Evolutionary conservation across 306 rosid genomes (phyloP), one percentile per base, ranked within the genome.

Genomic region (Castanopsis chinensis): DNA sequence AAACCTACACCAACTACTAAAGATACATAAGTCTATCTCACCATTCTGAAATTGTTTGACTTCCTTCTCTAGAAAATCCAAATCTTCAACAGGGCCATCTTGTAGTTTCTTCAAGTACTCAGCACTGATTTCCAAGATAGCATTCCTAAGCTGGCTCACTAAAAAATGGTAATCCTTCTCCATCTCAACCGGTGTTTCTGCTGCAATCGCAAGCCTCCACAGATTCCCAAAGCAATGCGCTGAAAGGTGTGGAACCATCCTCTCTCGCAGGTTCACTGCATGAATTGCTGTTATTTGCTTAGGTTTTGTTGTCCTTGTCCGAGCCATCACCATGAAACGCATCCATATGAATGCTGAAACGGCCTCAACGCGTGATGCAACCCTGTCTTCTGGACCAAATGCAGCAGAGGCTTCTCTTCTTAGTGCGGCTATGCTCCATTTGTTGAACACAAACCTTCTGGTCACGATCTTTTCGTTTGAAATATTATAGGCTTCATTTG

Each of bases 261-360:
- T 51, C 11, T 53, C n/a, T 0, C 81, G 78, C 35, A 84, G 17
- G 64, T 80, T 71, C 68, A 80, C 81, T 0, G 73, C 81, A 14
- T 71, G 87, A 21, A 53, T 3, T 61, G 67, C 28, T 72, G 41
- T 21, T 15, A 76, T 71, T 3, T 30, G 21, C 17, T 71, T 14
- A 33, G 0, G 4, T 17, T 17, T 2, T 27, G 61, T 3, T 19
- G 35, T 4, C 35, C 35, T 28, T 4, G 5, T 11, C 5, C 13
- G 21, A 1, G 33, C 18, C 13, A 55, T 3, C 5, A 35, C 70
- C 37, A 59, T 49, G 67, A 76, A 21, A 13, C 56, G 41, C 72
- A 51, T 69, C 84, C 84, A 76, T 4, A 76, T 45, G 19, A 81
- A 61, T 49, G 80, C 32, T 14, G 70, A 72, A 21, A 73, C 58